phyloP scores from a whole-genome alignment of 1,284 basidiomycete species.

The Leccinum fuscescens region DNA sequence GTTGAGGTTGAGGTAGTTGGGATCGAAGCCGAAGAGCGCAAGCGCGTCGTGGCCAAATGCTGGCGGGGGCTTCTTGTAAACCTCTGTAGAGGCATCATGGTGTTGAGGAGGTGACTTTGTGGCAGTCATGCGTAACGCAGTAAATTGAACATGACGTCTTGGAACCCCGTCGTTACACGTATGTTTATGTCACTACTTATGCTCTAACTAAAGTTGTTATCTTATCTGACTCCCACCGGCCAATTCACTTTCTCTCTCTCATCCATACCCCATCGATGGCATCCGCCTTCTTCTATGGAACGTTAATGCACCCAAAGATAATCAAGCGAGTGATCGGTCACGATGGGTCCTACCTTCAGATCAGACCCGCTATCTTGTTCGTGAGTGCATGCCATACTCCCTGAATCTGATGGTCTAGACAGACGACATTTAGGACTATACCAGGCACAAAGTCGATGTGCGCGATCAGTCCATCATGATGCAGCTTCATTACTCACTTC shows the following conservation, averaged over 20 bases:
- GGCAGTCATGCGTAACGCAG: background rate
- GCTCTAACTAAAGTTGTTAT: background rate
- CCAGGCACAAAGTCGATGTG: slow-evolving; percentile 67
- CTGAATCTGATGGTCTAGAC: slow-evolving; percentile 1
- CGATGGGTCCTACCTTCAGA: slow-evolving; percentile 51
- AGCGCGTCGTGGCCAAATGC: too few relatives aligned
- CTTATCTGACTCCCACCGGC: background rate
- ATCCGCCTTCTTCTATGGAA: slow-evolving; percentile 85
- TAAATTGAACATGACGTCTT: background rate
- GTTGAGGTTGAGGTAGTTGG: too few relatives aligned
- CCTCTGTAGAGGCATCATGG: too few relatives aligned
- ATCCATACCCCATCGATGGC: slow-evolving; percentile 16
- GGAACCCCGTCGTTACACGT: background rate
- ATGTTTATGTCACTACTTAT: background rate
- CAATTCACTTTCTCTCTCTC: background rate
- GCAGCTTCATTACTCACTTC: slow-evolving; percentile 4
- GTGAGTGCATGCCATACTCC: slow-evolving; percentile 31
- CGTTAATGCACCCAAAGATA: slow-evolving; percentile 72
- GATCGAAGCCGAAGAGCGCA: too few relatives aligned
- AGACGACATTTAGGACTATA: slow-evolving; percentile 55
- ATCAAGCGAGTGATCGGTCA: slow-evolving; percentile 63
- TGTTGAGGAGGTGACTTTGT: too few relatives aligned
- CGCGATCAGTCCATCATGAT: background rate
- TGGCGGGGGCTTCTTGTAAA: too few relatives aligned
- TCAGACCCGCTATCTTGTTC: slow-evolving; percentile 54